A percentile compares a stretch with the other conserved stretches of the same genome.
Evolutionary conservation across 805 yeast species (phyloP).

Genomic region (Grigorovia yakushimaensis): DNA sequence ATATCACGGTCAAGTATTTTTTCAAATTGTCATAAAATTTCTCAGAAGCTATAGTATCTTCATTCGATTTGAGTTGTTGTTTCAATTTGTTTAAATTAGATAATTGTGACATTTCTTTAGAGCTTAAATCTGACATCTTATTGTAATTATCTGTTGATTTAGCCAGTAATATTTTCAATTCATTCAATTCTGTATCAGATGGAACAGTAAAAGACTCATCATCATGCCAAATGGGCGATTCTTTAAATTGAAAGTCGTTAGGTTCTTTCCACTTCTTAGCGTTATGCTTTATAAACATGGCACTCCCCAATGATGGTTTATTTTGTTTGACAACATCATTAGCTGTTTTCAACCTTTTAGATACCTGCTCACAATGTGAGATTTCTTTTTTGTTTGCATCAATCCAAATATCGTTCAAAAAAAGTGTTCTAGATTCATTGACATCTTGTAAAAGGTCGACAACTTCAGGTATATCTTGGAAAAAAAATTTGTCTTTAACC

Average conservation of each 20-base stretch:
- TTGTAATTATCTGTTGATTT: slow-evolving; percentile 27
- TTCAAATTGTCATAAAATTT: slow-evolving; percentile 35
- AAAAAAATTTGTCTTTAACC: slow-evolving; percentile 82
- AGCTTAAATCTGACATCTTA: slow-evolving; percentile 23
- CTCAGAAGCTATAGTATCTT: slow-evolving; percentile 35
- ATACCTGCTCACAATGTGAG: slow-evolving; percentile 36
- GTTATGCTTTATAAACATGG: slow-evolving; percentile 91
- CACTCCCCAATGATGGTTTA: slow-evolving; percentile 62
- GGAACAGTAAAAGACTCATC: slow-evolving; percentile 65
- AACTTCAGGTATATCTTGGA: slow-evolving; percentile 87
- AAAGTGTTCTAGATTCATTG: slow-evolving; percentile 66
- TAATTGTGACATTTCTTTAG: slow-evolving; percentile 25
- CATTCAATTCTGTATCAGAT: slow-evolving; percentile 47
- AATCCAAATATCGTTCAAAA: slow-evolving; percentile 59
- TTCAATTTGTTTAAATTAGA: slow-evolving; percentile 25
- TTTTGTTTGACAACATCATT: slow-evolving; percentile 57
- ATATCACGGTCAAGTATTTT: slow-evolving; percentile 42
- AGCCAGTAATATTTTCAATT: slow-evolving; percentile 44
- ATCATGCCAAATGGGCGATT: slow-evolving; percentile 95
- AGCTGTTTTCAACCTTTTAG: slow-evolving; percentile 37
- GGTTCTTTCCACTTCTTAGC: slow-evolving; percentile 73
- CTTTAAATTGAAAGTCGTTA: slow-evolving; percentile 70
- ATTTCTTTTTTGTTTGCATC: slow-evolving; percentile 56
- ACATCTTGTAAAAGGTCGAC: slow-evolving; percentile 77
- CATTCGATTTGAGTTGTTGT: slow-evolving; percentile 34